Evolutionary conservation across 352 stramenopile genomes (phyloP), one percentile per base, ranked within the genome.

Genomic region (Globisporangium parvum): DNA sequence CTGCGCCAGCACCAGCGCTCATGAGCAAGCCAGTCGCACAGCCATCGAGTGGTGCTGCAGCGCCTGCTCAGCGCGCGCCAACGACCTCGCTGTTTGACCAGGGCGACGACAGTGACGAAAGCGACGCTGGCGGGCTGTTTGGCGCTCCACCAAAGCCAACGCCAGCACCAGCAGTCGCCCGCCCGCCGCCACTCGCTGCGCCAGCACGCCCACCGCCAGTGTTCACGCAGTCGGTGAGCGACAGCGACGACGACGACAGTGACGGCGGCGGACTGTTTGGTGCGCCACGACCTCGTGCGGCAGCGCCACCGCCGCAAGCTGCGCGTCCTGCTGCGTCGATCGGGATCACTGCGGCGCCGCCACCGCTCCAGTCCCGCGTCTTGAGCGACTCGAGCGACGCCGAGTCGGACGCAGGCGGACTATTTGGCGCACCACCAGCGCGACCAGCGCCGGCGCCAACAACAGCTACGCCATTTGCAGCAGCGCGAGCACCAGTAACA

Each of bases 31-130:
- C 51, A 44, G 23, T 51, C 55, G 45, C 47, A 14, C 10, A 56
- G 35, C 15, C 42, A 42, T 21, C 51, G 37, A 50, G 49, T 10
- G 28, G 53, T 18, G 49, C 52, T 5, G 61, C 62, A n/a, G 42
- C 55, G n/a, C 26, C 26, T 31, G 26, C 26, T 31, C 60, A 70
- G 26, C 61, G 53, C 10, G 50, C 69, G 17, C 18, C 60, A 8
- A 81, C 83, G 53, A 67, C 57, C 17, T 71, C 75, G 1, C 58
- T 91, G 20, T 91, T 91, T 50, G 70, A 73, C 37, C 67, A 80
- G 39, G 68, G 73, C 28, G 63, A 71, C 33, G 60, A 65, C n/a
- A 66, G 60, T 17, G 54, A 56, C 21, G 62, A 69, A 18, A 55
- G 51, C 14, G 65, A 74, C 33, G 51, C 46, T 28, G 68, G 67